Evolutionary conservation across 2,329 filamentous ascomycete genomes (phyloP).

Genomic region (Drechslerella dactyloides): DNA sequence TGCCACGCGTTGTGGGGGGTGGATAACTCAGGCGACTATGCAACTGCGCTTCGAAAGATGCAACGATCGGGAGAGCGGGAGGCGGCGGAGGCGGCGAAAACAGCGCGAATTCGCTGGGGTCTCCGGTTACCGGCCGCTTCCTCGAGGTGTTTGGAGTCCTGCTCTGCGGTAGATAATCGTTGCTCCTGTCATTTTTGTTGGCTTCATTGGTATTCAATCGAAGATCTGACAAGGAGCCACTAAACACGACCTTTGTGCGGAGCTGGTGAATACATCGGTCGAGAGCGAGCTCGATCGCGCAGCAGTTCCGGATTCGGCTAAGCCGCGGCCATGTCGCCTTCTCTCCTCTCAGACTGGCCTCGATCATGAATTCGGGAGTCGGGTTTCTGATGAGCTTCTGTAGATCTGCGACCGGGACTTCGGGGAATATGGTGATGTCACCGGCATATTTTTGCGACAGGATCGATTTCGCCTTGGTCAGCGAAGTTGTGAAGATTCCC

Average conservation of each 20-base stretch:
- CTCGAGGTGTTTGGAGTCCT: constrained; percentile 31
- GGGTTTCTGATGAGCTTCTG: constrained; percentile 82
- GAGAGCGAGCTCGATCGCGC: constrained; percentile 84
- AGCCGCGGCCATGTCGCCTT: constrained; percentile 91
- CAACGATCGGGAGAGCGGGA: not conserved
- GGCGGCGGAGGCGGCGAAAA: constrained; percentile 31
- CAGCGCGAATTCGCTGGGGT: constrained; percentile 26
- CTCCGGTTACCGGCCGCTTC: constrained; percentile 33
- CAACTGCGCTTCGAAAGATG: constrained; percentile 8
- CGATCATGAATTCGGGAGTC: constrained; percentile 81
- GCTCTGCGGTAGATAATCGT: constrained; percentile 24
- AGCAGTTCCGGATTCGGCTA: constrained; percentile 81
- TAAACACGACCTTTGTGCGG: constrained; percentile 72
- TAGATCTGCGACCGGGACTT: constrained; percentile 75
- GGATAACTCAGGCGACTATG: constrained; percentile 33
- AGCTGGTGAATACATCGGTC: constrained; percentile 75
- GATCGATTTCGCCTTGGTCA: constrained; percentile 79
- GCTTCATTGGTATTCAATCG: constrained; percentile 56
- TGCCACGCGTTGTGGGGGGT: constrained; percentile 24
- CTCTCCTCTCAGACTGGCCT: constrained; percentile 78
- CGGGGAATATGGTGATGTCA: constrained; percentile 90
- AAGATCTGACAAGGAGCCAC: constrained; percentile 68
- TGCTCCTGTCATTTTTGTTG: constrained; percentile 13
- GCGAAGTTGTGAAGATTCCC: constrained; percentile 77
- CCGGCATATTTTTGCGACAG: constrained; percentile 90